Evolutionary conservation across 108 stramenopile species (phyloP).

Genomic region (Cyclotella distinguenda): DNA sequence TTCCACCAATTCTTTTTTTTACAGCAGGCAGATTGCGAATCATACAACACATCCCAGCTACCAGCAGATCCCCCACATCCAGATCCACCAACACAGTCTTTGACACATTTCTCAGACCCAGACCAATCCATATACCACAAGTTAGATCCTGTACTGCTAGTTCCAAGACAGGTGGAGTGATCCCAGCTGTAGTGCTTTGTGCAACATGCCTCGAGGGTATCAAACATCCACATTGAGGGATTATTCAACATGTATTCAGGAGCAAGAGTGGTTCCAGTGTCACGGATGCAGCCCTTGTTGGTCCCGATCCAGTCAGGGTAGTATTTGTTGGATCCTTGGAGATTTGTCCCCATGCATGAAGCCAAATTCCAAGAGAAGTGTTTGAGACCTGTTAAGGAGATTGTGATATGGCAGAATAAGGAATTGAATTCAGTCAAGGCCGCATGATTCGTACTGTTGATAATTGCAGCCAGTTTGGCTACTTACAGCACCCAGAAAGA

Average conservation of each 20-base stretch:
- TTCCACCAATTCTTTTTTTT: too few species aligned
- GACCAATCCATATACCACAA: not conserved
- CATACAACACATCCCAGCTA: not conserved
- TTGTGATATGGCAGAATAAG: not conserved
- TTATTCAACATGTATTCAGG: not conserved
- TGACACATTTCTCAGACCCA: not conserved
- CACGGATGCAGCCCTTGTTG: not conserved
- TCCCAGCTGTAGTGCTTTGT: not conserved
- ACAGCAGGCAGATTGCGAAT: too few species aligned
- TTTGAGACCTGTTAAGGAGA: not conserved
- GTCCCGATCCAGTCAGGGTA: not conserved
- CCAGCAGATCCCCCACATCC: not conserved
- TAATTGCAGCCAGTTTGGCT: too few species aligned
- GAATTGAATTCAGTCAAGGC: not conserved
- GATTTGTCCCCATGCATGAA: not conserved
- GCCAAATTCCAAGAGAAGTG: not conserved
- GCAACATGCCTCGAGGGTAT: not conserved
- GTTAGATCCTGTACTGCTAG: constrained; percentile 2
- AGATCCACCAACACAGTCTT: not conserved
- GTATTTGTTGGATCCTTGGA: not conserved
- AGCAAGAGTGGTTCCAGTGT: not conserved
- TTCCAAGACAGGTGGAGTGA: not conserved
- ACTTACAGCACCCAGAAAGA: not conserved
- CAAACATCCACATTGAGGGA: not conserved
- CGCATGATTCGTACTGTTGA: too few species aligned